A percentile compares a stretch with the other conserved stretches of the same genome.
These are phyloP conservation scores for Gnomoniopsis smithogilvyi DNA, from an alignment of 2,329 filamentous ascomycete species.

Conservation along the genomic window DNA sequence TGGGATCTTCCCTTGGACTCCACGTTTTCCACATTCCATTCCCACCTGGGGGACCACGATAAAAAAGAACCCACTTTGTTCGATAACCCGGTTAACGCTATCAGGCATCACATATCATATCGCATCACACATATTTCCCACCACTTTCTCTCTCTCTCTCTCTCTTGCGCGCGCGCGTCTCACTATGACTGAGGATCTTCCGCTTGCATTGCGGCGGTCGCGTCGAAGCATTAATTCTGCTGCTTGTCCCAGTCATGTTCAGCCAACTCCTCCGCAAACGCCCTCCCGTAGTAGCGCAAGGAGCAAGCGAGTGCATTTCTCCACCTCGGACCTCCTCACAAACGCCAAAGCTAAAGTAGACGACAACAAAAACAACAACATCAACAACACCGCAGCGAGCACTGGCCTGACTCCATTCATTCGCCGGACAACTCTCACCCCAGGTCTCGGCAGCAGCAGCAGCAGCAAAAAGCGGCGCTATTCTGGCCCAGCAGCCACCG, in stretches of 20 bases:
- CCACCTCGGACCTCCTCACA: constrained; percentile 48
- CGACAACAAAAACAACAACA: constrained; percentile 4
- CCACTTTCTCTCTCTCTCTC: no score
- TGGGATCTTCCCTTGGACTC: neutral
- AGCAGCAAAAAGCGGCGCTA: constrained; percentile 39
- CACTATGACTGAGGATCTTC: constrained; percentile 41
- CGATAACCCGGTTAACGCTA: no score
- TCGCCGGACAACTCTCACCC: constrained; percentile 43
- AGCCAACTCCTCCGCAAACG: constrained; percentile 20
- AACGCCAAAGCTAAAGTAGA: constrained; percentile 21
- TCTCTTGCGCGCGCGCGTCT: no score
- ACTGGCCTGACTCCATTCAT: constrained; percentile 61
- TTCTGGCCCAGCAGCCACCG: constrained; percentile 36
- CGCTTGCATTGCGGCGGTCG: constrained; percentile 53
- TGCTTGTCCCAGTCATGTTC: constrained; percentile 13
- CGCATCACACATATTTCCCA: neutral
- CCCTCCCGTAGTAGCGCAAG: constrained; percentile 23
- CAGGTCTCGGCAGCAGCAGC: constrained; percentile 12
- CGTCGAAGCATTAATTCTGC: constrained; percentile 39
- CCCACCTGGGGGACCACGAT: neutral
- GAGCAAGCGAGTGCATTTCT: constrained; percentile 56
- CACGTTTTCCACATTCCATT: neutral
- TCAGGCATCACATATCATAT: neutral
- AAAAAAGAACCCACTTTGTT: no score
- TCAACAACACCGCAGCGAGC: constrained; percentile 40